These are phyloP conservation scores for Volutella citrinella DNA, from an alignment of 2,329 filamentous ascomycete species.

Conservation along the genomic window DNA sequence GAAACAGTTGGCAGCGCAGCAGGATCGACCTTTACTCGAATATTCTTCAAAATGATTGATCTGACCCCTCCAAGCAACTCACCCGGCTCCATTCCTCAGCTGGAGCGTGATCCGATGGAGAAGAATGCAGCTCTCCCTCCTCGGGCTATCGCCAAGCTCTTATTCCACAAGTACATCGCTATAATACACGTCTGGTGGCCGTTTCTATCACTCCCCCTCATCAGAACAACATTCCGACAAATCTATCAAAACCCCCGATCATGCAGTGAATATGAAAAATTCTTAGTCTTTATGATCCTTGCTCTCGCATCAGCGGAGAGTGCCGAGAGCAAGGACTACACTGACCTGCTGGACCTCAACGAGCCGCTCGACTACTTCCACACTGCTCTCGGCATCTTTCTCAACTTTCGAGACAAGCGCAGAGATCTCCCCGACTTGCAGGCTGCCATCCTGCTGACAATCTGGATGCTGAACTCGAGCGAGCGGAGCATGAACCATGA, in stretches of 20 bases:
- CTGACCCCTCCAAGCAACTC: slow-evolving; percentile 2
- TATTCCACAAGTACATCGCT: slow-evolving; percentile 18
- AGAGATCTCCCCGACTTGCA: slow-evolving; percentile 18
- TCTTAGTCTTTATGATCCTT: slow-evolving; percentile 15
- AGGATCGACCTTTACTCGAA: slow-evolving; percentile 23
- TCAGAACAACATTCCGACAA: slow-evolving; percentile 10
- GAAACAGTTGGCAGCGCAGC: slow-evolving; percentile 20
- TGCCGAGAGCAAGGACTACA: slow-evolving; percentile 11
- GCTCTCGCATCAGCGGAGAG: slow-evolving; percentile 17
- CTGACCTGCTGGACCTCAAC: slow-evolving; percentile 20
- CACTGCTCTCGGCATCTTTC: slow-evolving; percentile 19
- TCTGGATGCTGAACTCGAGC: slow-evolving; percentile 24
- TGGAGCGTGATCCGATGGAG: slow-evolving; percentile 6
- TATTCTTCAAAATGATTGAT: slow-evolving; percentile 23
- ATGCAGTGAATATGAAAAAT: slow-evolving; percentile 14
- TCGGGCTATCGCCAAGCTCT: slow-evolving; percentile 11
- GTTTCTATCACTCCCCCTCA: slow-evolving; percentile 16
- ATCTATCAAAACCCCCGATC: slow-evolving; percentile 13
- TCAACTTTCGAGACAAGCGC: slow-evolving; percentile 14
- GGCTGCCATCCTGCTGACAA: slow-evolving; percentile 16
- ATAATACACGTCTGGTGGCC: slow-evolving; percentile 26
- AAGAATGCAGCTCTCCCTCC: slow-evolving; percentile 17
- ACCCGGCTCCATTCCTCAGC: neutral
- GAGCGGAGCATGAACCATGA: slow-evolving; percentile 17
- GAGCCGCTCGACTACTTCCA: slow-evolving; percentile 18